Conservation (phyloP, 2,329 filamentous ascomycete genomes). For the Pyricularia sp. region DNA sequence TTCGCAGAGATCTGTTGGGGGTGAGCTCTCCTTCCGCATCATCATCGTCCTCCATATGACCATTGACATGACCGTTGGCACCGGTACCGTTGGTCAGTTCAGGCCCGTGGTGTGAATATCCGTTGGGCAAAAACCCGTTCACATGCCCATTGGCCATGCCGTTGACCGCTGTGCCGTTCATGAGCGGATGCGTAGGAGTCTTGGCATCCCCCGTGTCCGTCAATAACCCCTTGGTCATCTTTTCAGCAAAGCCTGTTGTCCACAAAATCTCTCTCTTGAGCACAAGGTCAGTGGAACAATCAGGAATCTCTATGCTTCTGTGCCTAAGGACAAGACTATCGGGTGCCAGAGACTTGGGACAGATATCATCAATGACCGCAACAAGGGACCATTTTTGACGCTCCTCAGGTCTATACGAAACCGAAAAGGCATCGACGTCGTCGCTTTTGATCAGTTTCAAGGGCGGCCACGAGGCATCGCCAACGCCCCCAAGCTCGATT, state of each 20-base stretch:
- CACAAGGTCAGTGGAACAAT: conserved; percentile 30
- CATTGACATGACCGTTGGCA: conserved; percentile 8
- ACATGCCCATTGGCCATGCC: conserved; percentile 13
- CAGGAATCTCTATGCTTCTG: conserved; percentile 16
- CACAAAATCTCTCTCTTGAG: conserved; percentile 40
- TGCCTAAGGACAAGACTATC: conserved; percentile 25
- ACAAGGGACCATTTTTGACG: conserved; percentile 25
- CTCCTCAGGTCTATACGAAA: neutral
- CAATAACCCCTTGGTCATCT: conserved; percentile 11
- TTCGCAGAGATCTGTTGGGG: conserved; percentile 40
- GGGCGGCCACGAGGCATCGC: conserved; percentile 43
- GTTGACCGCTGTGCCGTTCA: conserved; percentile 15
- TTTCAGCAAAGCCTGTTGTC: conserved; percentile 29
- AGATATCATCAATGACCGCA: conserved; percentile 31
- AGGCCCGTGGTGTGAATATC: conserved; percentile 5
- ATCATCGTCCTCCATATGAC: conserved; percentile 29
- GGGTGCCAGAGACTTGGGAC: conserved; percentile 24
- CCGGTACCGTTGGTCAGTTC: conserved; percentile 8
- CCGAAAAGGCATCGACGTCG: conserved; percentile 14
- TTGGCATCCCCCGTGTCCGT: neutral
- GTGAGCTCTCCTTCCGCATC: conserved; percentile 37
- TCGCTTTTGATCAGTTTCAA: conserved; percentile 25
- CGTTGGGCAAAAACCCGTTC: conserved; percentile 12
- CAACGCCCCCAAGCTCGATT: conserved; percentile 42
- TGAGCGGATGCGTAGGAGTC: neutral